Percentiles rank a stretch among this genome's conserved stretches.
phyloP scores from a whole-genome alignment of 148 eudicot genomes.

The Selenicereus undatus region DNA sequence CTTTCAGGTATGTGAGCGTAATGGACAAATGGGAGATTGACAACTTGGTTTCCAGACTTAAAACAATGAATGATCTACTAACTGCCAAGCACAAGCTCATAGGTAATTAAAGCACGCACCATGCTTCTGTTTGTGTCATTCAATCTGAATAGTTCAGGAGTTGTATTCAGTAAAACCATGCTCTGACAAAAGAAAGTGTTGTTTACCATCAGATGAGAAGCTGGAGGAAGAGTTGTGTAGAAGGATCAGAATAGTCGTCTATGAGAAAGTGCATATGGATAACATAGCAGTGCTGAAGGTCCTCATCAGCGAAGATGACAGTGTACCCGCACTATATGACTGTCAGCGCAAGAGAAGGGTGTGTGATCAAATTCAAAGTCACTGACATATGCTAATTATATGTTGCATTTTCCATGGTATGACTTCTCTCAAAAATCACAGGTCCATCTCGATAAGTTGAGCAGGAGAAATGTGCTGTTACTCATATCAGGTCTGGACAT shows the following conservation, averaged over 20 bases:
- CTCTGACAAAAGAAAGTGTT: not conserved
- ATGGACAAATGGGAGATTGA: too few relatives aligned
- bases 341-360: constrained; percentile 48
- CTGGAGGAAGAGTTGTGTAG: constrained; percentile 38
- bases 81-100: constrained; percentile 30
- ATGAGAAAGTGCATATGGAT: constrained; percentile 49
- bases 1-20: too few relatives aligned
- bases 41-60: too few relatives aligned
- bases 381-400: not conserved
- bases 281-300: constrained; percentile 54
- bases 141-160: not conserved
- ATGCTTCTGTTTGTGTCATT: not conserved
- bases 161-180: not conserved
- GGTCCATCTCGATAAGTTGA: constrained; percentile 46
- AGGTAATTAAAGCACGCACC: constrained; percentile 26
- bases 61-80: constrained; percentile 36
- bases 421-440: not conserved
- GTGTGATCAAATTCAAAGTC: not conserved
- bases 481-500: constrained; percentile 62
- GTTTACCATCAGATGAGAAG: constrained; percentile 39
- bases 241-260: constrained; percentile 24
- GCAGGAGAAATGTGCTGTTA: constrained; percentile 55
- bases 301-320: constrained; percentile 42
- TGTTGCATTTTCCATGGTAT: not conserved
- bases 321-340: constrained; percentile 45